phyloP scores from a whole-genome alignment of 306 rosid genomes.

The Cucumis sativus region Cucumber_9930_V3 NC_026658.2:1766001-1766500 shows the following conservation, averaged over 20 bases:
- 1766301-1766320: too few species aligned
- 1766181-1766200: neutral
- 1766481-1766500: neutral
- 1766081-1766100: neutral
- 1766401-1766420: neutral
- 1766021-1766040: constrained; percentile 37
- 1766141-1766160: too few species aligned
- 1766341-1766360: neutral
- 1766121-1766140: neutral
- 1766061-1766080: neutral
- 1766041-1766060: neutral
- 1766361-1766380: neutral
- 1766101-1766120: neutral
- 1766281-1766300: too few species aligned
- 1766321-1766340: too few species aligned
- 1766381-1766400: too few species aligned
- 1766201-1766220: neutral
- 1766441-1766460: neutral
- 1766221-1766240: neutral
- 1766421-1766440: neutral
- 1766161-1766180: neutral
- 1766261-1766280: too few species aligned
- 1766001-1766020: constrained; percentile 58
- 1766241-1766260: neutral
- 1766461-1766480: neutral